Percentiles rank a stretch among this genome's conserved stretches.
Evolutionary conservation across 1,284 basidiomycete genomes (phyloP).

Genomic region (Apiotrichum siamense): DNA sequence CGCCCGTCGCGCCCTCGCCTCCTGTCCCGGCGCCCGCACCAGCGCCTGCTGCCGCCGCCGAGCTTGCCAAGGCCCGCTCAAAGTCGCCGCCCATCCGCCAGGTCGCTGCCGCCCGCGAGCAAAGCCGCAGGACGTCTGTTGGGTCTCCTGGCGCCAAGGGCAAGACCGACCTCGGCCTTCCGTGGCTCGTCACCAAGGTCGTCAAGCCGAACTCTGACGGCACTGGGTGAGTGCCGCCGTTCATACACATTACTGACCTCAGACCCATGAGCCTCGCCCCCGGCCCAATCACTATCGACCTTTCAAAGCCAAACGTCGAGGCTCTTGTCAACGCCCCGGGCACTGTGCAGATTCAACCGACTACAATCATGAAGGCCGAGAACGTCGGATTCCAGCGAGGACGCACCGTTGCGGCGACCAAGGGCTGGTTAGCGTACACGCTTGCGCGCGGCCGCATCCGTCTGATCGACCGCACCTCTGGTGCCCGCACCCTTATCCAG

Average conservation of each 20-base stretch:
- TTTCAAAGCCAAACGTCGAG: constrained; percentile 29
- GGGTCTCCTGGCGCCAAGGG: neutral
- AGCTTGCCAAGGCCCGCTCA: neutral
- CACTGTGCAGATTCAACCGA: constrained; percentile 24
- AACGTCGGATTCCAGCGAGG: constrained; percentile 20
- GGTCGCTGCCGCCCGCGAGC: neutral
- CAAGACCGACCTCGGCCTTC: constrained; percentile 6
- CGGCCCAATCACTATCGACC: constrained; percentile 23
- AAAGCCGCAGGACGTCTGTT: neutral
- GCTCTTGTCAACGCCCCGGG: constrained; percentile 21
- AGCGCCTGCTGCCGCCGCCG: neutral
- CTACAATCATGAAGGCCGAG: constrained; percentile 30
- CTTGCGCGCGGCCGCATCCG: constrained; percentile 33
- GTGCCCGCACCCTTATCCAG: constrained; percentile 30
- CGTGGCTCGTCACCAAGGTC: constrained; percentile 19
- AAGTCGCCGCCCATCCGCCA: neutral
- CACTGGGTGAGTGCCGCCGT: constrained; percentile 16
- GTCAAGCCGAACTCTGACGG: constrained; percentile 16
- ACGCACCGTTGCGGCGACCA: constrained; percentile 29
- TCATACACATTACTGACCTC: neutral
- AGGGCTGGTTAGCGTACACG: constrained; percentile 35
- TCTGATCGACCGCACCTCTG: constrained; percentile 31
- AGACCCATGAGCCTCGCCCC: constrained; percentile 18
- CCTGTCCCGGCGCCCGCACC: neutral
- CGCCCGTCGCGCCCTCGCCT: neutral